Base-by-base conservation (phyloP, 225 moss, liverwort and hornwort genomes). In the Pseudisothecium myosuroides region DNA sequence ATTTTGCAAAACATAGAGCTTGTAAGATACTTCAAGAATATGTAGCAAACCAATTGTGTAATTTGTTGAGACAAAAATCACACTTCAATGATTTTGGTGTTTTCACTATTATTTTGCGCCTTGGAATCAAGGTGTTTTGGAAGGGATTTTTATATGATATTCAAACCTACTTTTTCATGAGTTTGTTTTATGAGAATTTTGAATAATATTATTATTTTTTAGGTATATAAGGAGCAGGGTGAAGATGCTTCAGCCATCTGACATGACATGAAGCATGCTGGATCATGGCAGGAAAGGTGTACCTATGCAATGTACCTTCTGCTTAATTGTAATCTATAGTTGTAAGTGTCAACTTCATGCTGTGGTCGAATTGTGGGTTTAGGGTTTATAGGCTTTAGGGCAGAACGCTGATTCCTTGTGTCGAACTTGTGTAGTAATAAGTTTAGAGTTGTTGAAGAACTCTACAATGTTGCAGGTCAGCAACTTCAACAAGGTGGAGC, bases 401-500 rank as follows among this genome's bases (percentile, higher is more conserved):
- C 26, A 85, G 59, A 74, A 47, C 18, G 36, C 60, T 83, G 55
- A 81, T 75, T 85, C 68, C 62, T 88, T 52, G 54, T 85, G 65
- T 88, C 26, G 55, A 73, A 32, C 83, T 77, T 86, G 34, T 87
- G 21, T 65, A 78, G 72, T 77, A 17, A 68, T 5, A 88, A n/a
- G 20, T 88, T 84, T 84, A 69, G 64, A 62, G 63, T 55, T 86
- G 75, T 89, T 90, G 72, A 90, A 85, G 62, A 56, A 56, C 41
- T 72, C 10, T 72, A 58, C 67, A 11, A 58, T 88, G 84, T 47
- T 78, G 29, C 91, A 94, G 91, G 92, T 94, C 47, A 94, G 94
- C 73, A 94, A 94, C 88, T 94, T 94, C 84, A 88, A 92, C 76
- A 85, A 92, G 68, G 88, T 62, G 85, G 92, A 94, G 85, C 87